Percentiles rank a stretch among this genome's conserved stretches.
These are phyloP conservation scores for Saccharomycopsis oosterbeekiorum DNA, from an alignment of 805 yeast genomes.

Conservation along the genomic window DNA sequence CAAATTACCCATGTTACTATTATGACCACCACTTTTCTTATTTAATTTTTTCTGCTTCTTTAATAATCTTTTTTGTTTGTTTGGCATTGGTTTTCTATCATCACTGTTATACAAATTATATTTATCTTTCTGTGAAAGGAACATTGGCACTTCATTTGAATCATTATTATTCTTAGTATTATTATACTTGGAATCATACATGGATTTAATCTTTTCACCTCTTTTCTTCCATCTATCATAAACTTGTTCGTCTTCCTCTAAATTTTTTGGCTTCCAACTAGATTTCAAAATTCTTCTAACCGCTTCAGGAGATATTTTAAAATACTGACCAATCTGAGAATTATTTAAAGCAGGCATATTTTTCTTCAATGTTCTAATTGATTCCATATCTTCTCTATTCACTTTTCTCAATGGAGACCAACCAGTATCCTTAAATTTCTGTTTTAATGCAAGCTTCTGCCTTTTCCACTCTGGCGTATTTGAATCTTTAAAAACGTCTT, in stretches of 20 bases:
- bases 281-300: constrained; percentile 70
- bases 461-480: constrained; percentile 59
- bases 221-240: constrained; percentile 45
- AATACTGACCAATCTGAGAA: constrained; percentile 50
- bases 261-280: constrained; percentile 58
- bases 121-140: background rate
- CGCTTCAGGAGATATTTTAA: constrained; percentile 71
- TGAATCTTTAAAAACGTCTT: constrained; percentile 16
- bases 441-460: constrained; percentile 52
- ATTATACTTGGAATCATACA: background rate
- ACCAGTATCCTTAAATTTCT: constrained; percentile 44
- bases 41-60: background rate
- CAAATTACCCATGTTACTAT: background rate
- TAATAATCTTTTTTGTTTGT: background rate
- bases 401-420: constrained; percentile 65
- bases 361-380: constrained; percentile 45
- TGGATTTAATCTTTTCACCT: constrained; percentile 29
- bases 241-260: constrained; percentile 37
- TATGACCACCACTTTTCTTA: background rate
- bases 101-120: background rate
- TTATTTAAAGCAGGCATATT: constrained; percentile 52
- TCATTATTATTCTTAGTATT: background rate
- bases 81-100: background rate
- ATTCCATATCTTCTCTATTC: constrained; percentile 59
- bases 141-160: background rate